phyloP scores from a whole-genome alignment of 2,329 filamentous ascomycete species.

The Dothidotthia symphoricarpi region DNA sequence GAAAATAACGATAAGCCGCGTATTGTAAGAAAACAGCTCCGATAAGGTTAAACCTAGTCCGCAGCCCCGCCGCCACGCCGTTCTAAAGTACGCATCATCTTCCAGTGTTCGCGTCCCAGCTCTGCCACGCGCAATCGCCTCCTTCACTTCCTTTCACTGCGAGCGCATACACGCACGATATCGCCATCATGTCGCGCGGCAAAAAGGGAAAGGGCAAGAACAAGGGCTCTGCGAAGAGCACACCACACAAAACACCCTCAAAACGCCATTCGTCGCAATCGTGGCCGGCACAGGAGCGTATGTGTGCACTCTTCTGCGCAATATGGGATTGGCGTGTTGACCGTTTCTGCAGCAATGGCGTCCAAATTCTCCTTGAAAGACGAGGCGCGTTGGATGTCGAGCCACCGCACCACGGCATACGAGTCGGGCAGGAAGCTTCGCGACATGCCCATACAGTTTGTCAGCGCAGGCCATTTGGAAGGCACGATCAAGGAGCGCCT shows the following conservation, averaged over 20 bases:
- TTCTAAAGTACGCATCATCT: slow-evolving; percentile 8
- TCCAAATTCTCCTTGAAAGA: slow-evolving; percentile 52
- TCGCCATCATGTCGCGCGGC: slow-evolving; percentile 1
- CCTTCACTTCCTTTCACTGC: background rate
- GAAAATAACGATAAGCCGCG: slow-evolving; percentile 9
- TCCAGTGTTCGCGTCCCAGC: slow-evolving; percentile 3
- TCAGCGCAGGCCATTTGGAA: slow-evolving; percentile 55
- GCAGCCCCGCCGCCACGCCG: slow-evolving; percentile 9
- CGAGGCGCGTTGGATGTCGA: slow-evolving; percentile 59
- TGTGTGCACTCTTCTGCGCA: slow-evolving; percentile 12
- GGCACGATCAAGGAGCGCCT: slow-evolving; percentile 38
- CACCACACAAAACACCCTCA: slow-evolving; percentile 8
- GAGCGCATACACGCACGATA: background rate
- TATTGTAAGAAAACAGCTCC: slow-evolving; percentile 2
- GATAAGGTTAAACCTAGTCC: slow-evolving; percentile 6
- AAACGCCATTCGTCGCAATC: slow-evolving; percentile 13
- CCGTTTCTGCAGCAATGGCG: slow-evolving; percentile 13
- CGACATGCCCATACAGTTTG: slow-evolving; percentile 57
- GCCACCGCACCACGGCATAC: slow-evolving; percentile 48
- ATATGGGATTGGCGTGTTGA: slow-evolving; percentile 16
- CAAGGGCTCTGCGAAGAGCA: slow-evolving; percentile 24
- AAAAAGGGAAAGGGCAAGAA: slow-evolving; percentile 26
- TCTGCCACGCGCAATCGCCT: slow-evolving; percentile 1
- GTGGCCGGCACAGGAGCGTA: slow-evolving; percentile 20
- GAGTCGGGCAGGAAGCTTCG: slow-evolving; percentile 53